Evolutionary conservation across 768 basidiomycete species (phyloP).

Genomic region (Russula emetica): DNA sequence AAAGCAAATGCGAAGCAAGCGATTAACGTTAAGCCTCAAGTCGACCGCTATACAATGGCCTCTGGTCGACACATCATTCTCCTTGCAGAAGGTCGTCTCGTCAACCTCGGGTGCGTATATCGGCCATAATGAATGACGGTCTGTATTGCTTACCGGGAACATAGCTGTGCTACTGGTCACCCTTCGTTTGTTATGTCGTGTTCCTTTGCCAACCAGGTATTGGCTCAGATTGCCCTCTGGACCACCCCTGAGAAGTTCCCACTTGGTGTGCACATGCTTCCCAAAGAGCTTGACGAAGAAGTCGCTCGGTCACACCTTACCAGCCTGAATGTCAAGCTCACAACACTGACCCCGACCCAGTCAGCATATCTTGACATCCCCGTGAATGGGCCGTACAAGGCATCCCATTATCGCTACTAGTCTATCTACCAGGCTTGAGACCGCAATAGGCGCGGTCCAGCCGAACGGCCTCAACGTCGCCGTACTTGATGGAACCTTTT

Average conservation of each 20-base stretch:
- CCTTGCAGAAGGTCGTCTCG: constrained; percentile 97
- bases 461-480: constrained; percentile 72
- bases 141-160: not conserved
- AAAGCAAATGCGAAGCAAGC: constrained; percentile 82
- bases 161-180: constrained; percentile 92
- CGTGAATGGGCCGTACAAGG: constrained; percentile 73
- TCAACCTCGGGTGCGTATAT: constrained; percentile 82
- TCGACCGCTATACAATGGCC: constrained; percentile 93
- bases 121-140: not conserved
- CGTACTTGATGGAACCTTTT: constrained; percentile 54
- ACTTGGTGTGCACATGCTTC: constrained; percentile 96
- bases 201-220: constrained; percentile 97
- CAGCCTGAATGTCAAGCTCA: constrained; percentile 92
- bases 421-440: constrained; percentile 24
- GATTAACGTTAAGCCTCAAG: constrained; percentile 97
- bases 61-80: constrained; percentile 93
- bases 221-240: constrained; percentile 98
- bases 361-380: constrained; percentile 91
- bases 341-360: constrained; percentile 65
- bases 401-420: constrained; percentile 64
- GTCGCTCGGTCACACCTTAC: constrained; percentile 94
- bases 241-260: constrained; percentile 88
- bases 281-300: constrained; percentile 98
- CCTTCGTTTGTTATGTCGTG: constrained; percentile 99
- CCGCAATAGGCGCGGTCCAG: constrained; percentile 5